Evolutionary conservation across 139 green algal genomes (phyloP), one percentile per base, ranked within the genome.

Genomic region (Picochlorum sp.): DNA sequence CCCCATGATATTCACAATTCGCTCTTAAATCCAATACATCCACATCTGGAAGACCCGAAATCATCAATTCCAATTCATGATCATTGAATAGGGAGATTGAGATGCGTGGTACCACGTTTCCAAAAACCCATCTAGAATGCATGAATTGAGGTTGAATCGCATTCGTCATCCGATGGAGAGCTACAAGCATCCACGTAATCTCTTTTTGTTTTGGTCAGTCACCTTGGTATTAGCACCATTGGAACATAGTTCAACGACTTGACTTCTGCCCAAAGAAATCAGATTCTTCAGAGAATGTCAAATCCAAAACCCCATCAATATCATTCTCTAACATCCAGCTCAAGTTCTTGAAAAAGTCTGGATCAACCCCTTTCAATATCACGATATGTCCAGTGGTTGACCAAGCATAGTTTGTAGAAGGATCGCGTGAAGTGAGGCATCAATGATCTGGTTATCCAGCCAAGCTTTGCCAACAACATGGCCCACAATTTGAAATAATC

Each of bases 391-490:
- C 24, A 98, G 76, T n/a, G 76, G 73, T 44, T 78, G 56, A 16
- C 86, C 87, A 47, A 97, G 88, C 70, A 97, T 85, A 83, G 92
- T 83, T 98, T 98, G 85, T 98, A 98, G 81, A 99, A 97, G 62
- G 85, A 94, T 61, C 92, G 87, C 18, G 93, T 99, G 86, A 99
- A 99, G 82, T 98, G 88, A 37, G n/a, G 86, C 91, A 69, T 97
- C 91, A 20, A 96, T 78, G 31, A 90, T 70, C 77, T 92, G 85
- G 16, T 87, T 88, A 66, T 99, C 93, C 52, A 92, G 81, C 71
- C 98, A 69, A 4, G 94, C 94, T 76, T 93, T 93, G 74, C 81
- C 86, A 45, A 92, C 79, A 18, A 93, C 70, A 6, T 84, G 68
- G 4, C 86, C 85, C 37, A 91, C 86, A 57, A 92, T 51, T 82